A percentile compares a stretch with the other conserved stretches of the same genome.
phyloP scores from a whole-genome alignment of 2,329 filamentous ascomycete genomes.

The Orbilia oligospora region DNA sequence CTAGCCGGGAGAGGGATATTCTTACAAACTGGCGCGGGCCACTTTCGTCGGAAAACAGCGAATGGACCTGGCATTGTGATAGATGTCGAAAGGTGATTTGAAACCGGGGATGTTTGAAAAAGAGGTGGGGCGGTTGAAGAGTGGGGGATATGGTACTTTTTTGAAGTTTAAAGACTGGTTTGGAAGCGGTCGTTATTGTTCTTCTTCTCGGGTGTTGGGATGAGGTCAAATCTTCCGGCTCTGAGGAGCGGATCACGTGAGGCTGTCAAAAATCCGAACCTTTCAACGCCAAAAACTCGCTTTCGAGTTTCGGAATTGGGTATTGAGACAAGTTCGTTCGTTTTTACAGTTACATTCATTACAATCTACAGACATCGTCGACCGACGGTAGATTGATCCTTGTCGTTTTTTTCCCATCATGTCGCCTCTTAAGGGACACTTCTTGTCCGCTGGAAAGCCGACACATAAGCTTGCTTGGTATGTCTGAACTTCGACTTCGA shows the following conservation, averaged over 20 bases:
- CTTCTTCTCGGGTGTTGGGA: conserved; percentile 37
- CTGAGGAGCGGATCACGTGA: conserved; percentile 43
- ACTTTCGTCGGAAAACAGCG: conserved; percentile 80
- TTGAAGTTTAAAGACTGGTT: neutral
- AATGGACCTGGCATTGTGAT: conserved; percentile 52
- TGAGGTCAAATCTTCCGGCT: conserved; percentile 59
- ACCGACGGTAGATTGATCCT: conserved; percentile 24
- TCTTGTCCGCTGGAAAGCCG: conserved; percentile 53
- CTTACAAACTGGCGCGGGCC: conserved; percentile 82
- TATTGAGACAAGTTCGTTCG: neutral
- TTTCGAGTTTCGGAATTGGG: neutral
- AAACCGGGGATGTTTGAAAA: conserved; percentile 1
- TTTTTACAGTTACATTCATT: no score
- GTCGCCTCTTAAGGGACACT: conserved; percentile 42
- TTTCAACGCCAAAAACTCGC: conserved; percentile 27
- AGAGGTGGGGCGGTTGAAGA: neutral
- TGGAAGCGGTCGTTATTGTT: neutral
- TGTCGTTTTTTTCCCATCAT: conserved; percentile 3
- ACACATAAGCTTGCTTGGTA: conserved; percentile 54
- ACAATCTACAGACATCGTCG: neutral
- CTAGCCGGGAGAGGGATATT: conserved; percentile 23
- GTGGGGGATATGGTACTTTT: conserved; percentile 21
- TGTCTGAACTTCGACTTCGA: neutral
- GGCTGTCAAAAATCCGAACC: conserved; percentile 17
- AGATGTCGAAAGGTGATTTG: neutral